Evolutionary conservation across 306 rosid species (phyloP), one percentile per base, ranked within the genome.

Genomic region (Begonia masoniana): DNA sequence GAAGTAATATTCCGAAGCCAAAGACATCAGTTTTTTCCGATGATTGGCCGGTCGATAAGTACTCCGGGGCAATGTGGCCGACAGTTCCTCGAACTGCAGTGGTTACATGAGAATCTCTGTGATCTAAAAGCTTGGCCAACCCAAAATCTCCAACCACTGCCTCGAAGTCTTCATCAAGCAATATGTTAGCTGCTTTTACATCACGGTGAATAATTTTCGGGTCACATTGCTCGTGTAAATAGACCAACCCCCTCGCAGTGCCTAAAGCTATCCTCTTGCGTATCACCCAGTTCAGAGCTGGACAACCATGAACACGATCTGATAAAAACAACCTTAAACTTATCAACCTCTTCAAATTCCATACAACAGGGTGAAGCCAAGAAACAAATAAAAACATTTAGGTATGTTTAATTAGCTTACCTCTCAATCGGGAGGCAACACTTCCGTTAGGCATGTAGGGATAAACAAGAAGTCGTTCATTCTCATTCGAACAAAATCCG

Each of bases 121-220:
- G 96, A 76, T 91, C 99, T 61, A 91, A 60, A 73, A 91, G 99
- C 75, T 86, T 91, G 54, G 99, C 99, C 77, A 91, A 70, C 63
- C 99, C 99, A 26, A 91, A 91, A 77, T 91, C 99, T 64, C 99
- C 99, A 43, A 91, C 99, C 41, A 91, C 96, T 9, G 94, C 96
- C 62, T 91, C 99, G 23, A 81, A 86, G 59, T 83, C 96, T 81
- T 81, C 96, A 60, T 91, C 99, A 17, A 91, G 81, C 79, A 91
- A 76, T 54, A 91, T 86, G 63, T 91, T 91, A 58, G 99, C 99
- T 0, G 99, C 99, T 69, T 91, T 91, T 53, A 91, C 99, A 68
- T 91, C 96, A 1, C 99, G 94, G 75, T 91, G 99, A 47, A 91
- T 91, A 21, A 91, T 91, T 67, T 82, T 91, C 15, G 99, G 99